A percentile compares a stretch with the other conserved stretches of the same genome.
Conservation (phyloP, 306 rosid species). For the Begonia masoniana region DNA sequence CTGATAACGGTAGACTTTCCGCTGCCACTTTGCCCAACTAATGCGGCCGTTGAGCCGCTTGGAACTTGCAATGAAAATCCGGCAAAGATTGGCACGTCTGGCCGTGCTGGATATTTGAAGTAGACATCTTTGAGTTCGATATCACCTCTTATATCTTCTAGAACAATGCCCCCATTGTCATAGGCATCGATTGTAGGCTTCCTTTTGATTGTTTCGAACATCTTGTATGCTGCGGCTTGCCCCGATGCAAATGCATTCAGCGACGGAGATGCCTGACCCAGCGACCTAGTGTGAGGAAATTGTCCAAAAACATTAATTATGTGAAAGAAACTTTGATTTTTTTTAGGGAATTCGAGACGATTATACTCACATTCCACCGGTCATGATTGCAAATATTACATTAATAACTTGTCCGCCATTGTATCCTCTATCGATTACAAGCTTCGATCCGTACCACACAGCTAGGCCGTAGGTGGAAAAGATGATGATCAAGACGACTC, state of each 20-base stretch:
- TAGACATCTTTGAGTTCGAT: slow-evolving; percentile 65
- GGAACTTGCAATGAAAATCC: slow-evolving; percentile 67
- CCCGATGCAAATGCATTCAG: slow-evolving; percentile 78
- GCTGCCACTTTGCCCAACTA: slow-evolving; percentile 94
- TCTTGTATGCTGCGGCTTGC: slow-evolving; percentile 77
- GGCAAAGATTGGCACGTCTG: slow-evolving; percentile 55
- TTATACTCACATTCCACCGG: slow-evolving; percentile 53
- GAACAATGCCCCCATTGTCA: slow-evolving; percentile 39
- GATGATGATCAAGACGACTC: slow-evolving; percentile 23
- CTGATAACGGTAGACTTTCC: slow-evolving; percentile 81
- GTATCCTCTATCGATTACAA: slow-evolving; percentile 50
- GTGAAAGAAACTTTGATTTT: too few relatives aligned
- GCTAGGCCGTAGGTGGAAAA: slow-evolving; percentile 78
- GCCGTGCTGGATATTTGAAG: slow-evolving; percentile 75
- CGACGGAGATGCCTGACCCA: slow-evolving; percentile 74
- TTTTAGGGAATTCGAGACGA: too few relatives aligned
- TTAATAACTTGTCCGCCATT: slow-evolving; percentile 60
- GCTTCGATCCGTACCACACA: slow-evolving; percentile 72
- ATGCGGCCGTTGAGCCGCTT: slow-evolving; percentile 59
- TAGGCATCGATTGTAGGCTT: slow-evolving; percentile 56
- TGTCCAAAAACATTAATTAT: too few relatives aligned
- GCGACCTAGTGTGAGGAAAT: slow-evolving; percentile 8
- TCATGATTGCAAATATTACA: slow-evolving; percentile 57
- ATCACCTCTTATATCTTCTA: slow-evolving; percentile 56
- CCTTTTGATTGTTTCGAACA: slow-evolving; percentile 69